Evolutionary conservation across 306 rosid genomes (phyloP), one percentile per base, ranked within the genome.

Genomic region (Trifolium dubium): DNA sequence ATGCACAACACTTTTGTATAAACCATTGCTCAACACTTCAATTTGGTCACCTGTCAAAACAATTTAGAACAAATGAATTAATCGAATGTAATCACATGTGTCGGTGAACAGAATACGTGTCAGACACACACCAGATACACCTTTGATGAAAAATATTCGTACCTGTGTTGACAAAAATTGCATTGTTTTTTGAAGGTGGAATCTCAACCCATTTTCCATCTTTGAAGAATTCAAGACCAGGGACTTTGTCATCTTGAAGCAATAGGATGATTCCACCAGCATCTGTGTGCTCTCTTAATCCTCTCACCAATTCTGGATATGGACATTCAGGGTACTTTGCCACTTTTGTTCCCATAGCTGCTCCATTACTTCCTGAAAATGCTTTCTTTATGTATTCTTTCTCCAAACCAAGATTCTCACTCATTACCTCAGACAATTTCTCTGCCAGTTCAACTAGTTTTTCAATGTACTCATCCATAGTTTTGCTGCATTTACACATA

Each of bases 201-300:
- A 93, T 85, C 76, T 88, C 85, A n/a, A 89, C 73, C 98, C 98
- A 93, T 15, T 78, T 75, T 2, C 91, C 96, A 68, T 90, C 92
- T 68, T 86, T 87, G 76, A 72, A 81, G 86, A 93, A 93, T 70
- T 80, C 80, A 34, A 80, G 67, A 6, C 98, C 98, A 0, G 97
- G 97, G 2, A 93, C 89, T 75, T 83, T 73, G 73, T 93, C 97
- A 75, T 93, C 98, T 79, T 93, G 98, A 11, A 93, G 97, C 61
- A 93, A 54, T n/a, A 93, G 83, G 41, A 93, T 90, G 61, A 93
- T 93, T 9, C 98, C 98, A 62, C 98, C 98, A 3, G 97, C 98
- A 77, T 93, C 98, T 10, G 97, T 90, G 85, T 90, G 97, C 74
- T 90, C 98, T 55, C 98, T 80, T 1, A 93, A 90, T 18, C 98